Evolutionary conservation across 2,329 filamentous ascomycete species (phyloP).

Genomic region (Pseudocercospora vitis): DNA sequence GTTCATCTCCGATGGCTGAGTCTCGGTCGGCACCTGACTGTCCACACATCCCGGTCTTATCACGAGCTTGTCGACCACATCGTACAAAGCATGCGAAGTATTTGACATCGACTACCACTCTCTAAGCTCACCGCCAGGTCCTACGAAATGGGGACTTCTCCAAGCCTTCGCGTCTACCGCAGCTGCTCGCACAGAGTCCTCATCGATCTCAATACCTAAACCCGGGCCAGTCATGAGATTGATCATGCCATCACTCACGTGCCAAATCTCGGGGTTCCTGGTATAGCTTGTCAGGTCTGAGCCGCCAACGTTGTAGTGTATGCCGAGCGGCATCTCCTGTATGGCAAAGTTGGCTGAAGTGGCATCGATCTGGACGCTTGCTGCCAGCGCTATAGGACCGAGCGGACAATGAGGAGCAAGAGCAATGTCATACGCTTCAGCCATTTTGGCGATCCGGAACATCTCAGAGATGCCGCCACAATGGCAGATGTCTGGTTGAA

Average conservation of each 20-base stretch:
- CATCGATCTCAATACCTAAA: slow-evolving; percentile 51
- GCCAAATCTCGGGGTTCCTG: slow-evolving; percentile 32
- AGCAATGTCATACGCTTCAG: slow-evolving; percentile 67
- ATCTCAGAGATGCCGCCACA: slow-evolving; percentile 68
- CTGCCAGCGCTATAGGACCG: slow-evolving; percentile 72
- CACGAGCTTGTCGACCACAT: too few relatives aligned
- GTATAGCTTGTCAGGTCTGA: slow-evolving; percentile 54
- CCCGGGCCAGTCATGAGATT: slow-evolving; percentile 31
- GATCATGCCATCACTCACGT: slow-evolving; percentile 34
- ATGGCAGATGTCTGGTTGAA: slow-evolving; percentile 74
- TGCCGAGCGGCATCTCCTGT: slow-evolving; percentile 76
- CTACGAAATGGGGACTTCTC: slow-evolving; percentile 65
- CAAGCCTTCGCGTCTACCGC: slow-evolving; percentile 62
- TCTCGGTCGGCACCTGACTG: too few relatives aligned
- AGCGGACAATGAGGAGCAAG: slow-evolving; percentile 73
- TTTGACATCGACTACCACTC: slow-evolving; percentile 67
- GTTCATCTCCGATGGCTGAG: too few relatives aligned
- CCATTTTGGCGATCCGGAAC: slow-evolving; percentile 67
- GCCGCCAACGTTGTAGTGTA: slow-evolving; percentile 72
- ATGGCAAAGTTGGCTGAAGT: slow-evolving; percentile 66
- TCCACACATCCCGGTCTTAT: too few relatives aligned
- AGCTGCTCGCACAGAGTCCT: slow-evolving; percentile 63
- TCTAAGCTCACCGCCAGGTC: slow-evolving; percentile 64
- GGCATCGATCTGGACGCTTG: slow-evolving; percentile 66
- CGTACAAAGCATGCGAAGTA: too few relatives aligned